These are phyloP conservation scores for cucumber (Cucumis sativus) DNA, from an alignment of 306 rosid genomes.

Conservation along the genomic window Cucumber_9930_V3 NC_026660.2:12061501-12062000, in stretches of 20 bases:
- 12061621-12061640: background rate
- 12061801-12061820: constrained; percentile 53
- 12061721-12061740: constrained; percentile 67
- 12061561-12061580: constrained; percentile 8
- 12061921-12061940: constrained; percentile 94
- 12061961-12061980: constrained; percentile 88
- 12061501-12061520: constrained; percentile 96
- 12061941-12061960: constrained; percentile 88
- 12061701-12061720: constrained; percentile 68
- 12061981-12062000: constrained; percentile 90
- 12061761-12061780: constrained; percentile 89
- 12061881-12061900: constrained; percentile 42
- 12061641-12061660: background rate
- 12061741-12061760: constrained; percentile 82
- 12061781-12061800: constrained; percentile 90
- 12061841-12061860: background rate
- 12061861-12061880: background rate
- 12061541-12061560: constrained; percentile 79
- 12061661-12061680: background rate
- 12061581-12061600: background rate
- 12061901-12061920: constrained; percentile 74
- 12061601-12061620: background rate
- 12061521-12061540: constrained; percentile 98
- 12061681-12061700: constrained; percentile 30
- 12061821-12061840: background rate